Evolutionary conservation across 2,329 filamentous ascomycete species (phyloP).

Genomic region (Orbilia oligospora): DNA sequence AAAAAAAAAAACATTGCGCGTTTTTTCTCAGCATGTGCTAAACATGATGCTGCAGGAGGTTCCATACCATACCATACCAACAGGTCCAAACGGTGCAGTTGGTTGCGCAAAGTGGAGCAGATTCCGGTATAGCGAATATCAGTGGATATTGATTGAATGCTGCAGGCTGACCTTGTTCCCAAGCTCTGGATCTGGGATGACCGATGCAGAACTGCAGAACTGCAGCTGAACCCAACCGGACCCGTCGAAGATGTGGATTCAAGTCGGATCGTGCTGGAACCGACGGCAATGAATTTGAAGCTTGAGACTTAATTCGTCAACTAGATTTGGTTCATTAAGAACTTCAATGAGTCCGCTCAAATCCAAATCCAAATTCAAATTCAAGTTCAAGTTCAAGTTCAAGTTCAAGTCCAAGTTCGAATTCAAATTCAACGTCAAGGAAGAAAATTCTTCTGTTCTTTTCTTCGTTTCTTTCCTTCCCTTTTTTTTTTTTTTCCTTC

Average conservation of each 20-base stretch:
- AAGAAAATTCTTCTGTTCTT: background rate
- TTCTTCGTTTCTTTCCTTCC: background rate
- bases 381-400: no score
- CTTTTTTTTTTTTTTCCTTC: conserved; percentile 4
- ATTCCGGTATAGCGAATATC: conserved; percentile 5
- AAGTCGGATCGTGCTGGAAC: background rate
- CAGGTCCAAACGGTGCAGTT: conserved; percentile 1
- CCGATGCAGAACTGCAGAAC: conserved; percentile 9
- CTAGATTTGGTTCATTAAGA: no score
- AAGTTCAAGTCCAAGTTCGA: no score
- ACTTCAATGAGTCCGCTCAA: background rate
- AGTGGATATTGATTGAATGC: conserved; percentile 13
- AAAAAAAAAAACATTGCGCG: conserved; percentile 9
- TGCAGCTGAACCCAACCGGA: conserved; percentile 1
- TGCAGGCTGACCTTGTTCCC: conserved; percentile 24
- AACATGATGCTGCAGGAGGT: conserved; percentile 15
- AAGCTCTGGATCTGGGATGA: conserved; percentile 17
- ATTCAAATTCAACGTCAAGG: background rate
- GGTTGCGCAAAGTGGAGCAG: conserved; percentile 10
- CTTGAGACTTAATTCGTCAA: conserved; percentile 1
- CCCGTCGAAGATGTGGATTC: conserved; percentile 13
- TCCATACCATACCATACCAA: conserved; percentile 25
- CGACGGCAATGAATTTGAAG: conserved; percentile 10
- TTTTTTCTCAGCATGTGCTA: conserved; percentile 25
- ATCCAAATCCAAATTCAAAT: background rate